These are phyloP conservation scores for Agaricus sinodeliciosus DNA, from an alignment of 768 basidiomycete species.

Conservation along the genomic window DNA sequence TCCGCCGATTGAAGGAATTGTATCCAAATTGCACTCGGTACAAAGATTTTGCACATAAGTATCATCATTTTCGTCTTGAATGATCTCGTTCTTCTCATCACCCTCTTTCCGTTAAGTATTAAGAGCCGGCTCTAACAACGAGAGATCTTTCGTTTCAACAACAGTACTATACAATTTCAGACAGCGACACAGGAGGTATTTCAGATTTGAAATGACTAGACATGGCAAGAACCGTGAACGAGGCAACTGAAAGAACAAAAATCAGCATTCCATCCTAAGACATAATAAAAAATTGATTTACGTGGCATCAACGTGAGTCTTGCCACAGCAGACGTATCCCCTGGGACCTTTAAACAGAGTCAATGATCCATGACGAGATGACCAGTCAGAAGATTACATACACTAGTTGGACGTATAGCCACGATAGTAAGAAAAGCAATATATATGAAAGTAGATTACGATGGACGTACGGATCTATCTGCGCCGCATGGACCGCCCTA, in stretches of 20 bases:
- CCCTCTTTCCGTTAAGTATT: no score
- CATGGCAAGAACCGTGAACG: slow-evolving; percentile 6
- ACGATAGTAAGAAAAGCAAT: background rate
- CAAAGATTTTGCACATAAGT: no score
- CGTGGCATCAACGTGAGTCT: background rate
- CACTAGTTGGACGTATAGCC: background rate
- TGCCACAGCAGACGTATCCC: slow-evolving; percentile 4
- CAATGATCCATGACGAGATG: background rate
- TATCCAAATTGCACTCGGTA: no score
- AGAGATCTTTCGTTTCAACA: background rate
- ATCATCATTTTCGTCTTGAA: no score
- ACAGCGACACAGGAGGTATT: background rate
- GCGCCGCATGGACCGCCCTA: background rate
- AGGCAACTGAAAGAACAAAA: background rate
- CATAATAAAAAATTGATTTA: background rate
- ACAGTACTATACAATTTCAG: background rate
- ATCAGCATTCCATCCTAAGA: background rate
- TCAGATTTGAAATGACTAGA: background rate
- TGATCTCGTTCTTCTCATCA: no score
- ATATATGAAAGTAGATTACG: background rate
- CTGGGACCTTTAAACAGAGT: background rate
- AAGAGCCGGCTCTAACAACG: no score
- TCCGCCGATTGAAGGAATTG: no score
- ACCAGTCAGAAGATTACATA: background rate
- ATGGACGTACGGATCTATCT: background rate